Evolutionary conservation across 129 eudicot species (phyloP).

Genomic region (Arctium lappa): DNA sequence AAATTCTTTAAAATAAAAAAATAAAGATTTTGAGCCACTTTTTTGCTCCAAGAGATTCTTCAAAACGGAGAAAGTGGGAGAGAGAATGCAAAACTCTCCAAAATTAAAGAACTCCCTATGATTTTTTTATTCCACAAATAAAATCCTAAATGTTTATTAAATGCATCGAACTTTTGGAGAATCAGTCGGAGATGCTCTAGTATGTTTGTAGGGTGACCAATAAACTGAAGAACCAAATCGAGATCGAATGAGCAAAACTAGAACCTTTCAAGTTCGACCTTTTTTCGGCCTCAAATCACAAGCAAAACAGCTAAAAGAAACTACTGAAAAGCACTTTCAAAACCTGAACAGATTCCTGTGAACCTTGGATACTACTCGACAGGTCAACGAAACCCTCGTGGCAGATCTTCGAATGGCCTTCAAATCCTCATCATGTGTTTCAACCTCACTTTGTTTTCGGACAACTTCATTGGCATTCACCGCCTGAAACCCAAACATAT

Average conservation of each 20-base stretch:
- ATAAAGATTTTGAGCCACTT: no score
- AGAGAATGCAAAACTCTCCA: no score
- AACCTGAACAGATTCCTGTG: constrained; percentile 61
- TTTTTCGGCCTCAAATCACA: background rate
- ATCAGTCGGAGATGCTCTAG: no score
- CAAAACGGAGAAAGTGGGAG: no score
- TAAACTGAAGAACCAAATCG: background rate
- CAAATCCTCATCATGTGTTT: constrained; percentile 17
- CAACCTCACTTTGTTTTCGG: constrained; percentile 11
- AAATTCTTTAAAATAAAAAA: no score
- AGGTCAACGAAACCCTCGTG: constrained; percentile 79
- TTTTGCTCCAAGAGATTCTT: no score
- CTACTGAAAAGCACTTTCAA: constrained; percentile 15
- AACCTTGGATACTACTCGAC: constrained; percentile 75
- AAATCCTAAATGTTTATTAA: no score
- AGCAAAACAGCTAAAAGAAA: background rate
- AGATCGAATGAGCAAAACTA: background rate
- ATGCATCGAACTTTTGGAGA: no score
- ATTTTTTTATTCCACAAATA: no score
- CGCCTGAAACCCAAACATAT: constrained; percentile 42
- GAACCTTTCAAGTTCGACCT: background rate
- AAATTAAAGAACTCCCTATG: no score
- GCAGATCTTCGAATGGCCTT: constrained; percentile 45
- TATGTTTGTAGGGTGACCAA: no score
- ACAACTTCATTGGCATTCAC: constrained; percentile 43